phyloP scores from a whole-genome alignment of 1,284 basidiomycete genomes.

The Cryptococcus hybrid region DNA sequence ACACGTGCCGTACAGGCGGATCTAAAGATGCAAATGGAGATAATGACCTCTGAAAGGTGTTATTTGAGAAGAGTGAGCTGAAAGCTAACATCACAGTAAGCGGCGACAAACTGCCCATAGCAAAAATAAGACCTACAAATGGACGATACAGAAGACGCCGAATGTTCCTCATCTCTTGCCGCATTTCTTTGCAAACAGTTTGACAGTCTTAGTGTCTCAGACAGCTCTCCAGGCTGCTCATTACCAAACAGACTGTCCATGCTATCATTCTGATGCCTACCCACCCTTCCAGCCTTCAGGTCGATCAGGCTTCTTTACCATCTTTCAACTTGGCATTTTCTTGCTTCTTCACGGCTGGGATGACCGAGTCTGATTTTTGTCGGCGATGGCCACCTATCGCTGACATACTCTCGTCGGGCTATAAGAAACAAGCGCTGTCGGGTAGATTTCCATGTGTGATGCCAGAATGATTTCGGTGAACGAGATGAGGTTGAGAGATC shows the following conservation, averaged over 20 bases:
- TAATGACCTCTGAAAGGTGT: too few species aligned
- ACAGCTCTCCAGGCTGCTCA: conserved; percentile 18
- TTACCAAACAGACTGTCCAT: conserved; percentile 35
- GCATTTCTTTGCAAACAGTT: conserved; percentile 24
- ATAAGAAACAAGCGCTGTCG: conserved; percentile 34
- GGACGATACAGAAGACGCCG: conserved; percentile 21
- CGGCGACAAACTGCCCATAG: neutral
- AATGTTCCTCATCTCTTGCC: neutral
- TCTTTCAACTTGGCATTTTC: neutral
- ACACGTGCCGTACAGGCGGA: conserved; percentile 10
- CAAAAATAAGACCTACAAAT: conserved; percentile 22
- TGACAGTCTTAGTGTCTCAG: conserved; percentile 32
- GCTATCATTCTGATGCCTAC: conserved; percentile 26
- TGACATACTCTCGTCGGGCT: conserved; percentile 31
- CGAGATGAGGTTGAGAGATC: conserved; percentile 6
- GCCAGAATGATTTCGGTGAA: conserved; percentile 13
- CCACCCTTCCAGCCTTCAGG: conserved; percentile 11
- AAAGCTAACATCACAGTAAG: conserved; percentile 12
- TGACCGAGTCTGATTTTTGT: conserved; percentile 20
- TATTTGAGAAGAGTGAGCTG: too few species aligned
- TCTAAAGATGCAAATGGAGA: too few species aligned
- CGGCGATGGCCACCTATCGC: conserved; percentile 24
- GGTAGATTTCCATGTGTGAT: conserved; percentile 30
- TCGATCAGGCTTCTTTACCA: neutral
- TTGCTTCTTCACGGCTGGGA: conserved; percentile 7